Evolutionary conservation across 768 basidiomycete species (phyloP), one percentile per base, ranked within the genome.

Genomic region (Leccinellum albellum): DNA sequence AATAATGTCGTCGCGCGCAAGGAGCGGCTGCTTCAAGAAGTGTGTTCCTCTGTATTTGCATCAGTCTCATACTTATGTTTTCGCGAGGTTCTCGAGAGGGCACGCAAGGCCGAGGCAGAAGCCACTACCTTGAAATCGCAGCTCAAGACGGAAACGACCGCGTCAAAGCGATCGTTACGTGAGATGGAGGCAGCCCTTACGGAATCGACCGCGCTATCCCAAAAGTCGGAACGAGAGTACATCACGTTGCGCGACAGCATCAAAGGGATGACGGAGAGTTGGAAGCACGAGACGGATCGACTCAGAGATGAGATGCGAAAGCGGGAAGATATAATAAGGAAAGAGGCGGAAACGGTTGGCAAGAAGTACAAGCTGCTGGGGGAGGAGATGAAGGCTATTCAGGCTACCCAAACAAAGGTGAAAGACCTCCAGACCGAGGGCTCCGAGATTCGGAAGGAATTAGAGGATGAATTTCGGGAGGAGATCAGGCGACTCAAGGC

Each of bases 1-100:
- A 92, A 92, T 65, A 91, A 91, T 60, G 91, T 94, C 17, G 88
- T 95, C 23, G 83, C 90, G 28, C 78, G 93, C 57, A 94, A 94
- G 69, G 93, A 95, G 73, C 79, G 93, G 60, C 64, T 94, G 54
- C 72, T 93, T 59, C 93, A 94, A 73, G 93, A 95, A 78, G 89
- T 89, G 60, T 55, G 76, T 64, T 21, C 21, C n/a, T 56, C 47
- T 51, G 3, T 24, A 17, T 20, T 50, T 31, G 35, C 6, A 3
- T 7, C 15, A 46, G n/a, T 15, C 40, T 15, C 31, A 59, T 54
- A 50, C 47, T 56, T 23, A 58, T 31, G 5, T 23, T 29, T 23
- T 58, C 40, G 2, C 14, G 51, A 88, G 87, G 85, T 91, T 14
- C 79, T 94, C 31, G 89, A 90, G 61, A 85, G 93, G 6, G 92